Evolutionary conservation across 768 basidiomycete species (phyloP), one percentile per base, ranked within the genome.

Genomic region (Rhizopogon rudus): DNA sequence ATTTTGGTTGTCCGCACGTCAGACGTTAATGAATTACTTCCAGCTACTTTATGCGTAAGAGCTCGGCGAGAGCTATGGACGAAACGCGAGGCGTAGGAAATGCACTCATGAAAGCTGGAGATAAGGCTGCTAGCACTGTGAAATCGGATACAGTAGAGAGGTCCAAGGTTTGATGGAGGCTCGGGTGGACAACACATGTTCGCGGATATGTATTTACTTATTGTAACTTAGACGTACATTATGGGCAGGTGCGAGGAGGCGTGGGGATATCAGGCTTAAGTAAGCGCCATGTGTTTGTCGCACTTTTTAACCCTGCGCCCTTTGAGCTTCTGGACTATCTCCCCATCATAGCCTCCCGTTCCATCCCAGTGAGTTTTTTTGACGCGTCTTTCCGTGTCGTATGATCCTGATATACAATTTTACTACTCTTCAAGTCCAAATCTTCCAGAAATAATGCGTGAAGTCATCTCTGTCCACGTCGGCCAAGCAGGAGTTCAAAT

Each of bases 401-500:
- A 20, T 57, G 53, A 17, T 12, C 51, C 61, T 52, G 58, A 49
- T 43, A 1, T 35, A 2, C 2, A 22, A 40, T 39, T 20, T 46
- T 14, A 44, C n/a, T 39, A 31, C 12, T 39, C 35, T 3, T 35
- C 4, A 25, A 65, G 63, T 52, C 7, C 51, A 61, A 44, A 56
- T 33, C 29, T 41, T 17, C 40, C 52, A 53, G 53, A 62, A 64
- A 78, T 66, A 73, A 92, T 92, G 90, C 88, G 90, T 81, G 90
- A 92, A 88, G 94, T 98, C 75, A 96, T 97, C 80, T 96, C 93
- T 63, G 81, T 98, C 70, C 93, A 98, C 77, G 95, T 98, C 71
- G 96, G 96, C 68, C 97, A 99, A 80, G 97, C 96, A 69, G 94
- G 93, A 86, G 88, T 91, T 65, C 91, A 93, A 80, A 91, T 93